Percentiles rank a stretch among this genome's conserved stretches.
Conservation (phyloP, 257 asterid genomes). For the Fraxinus americana region DNA sequence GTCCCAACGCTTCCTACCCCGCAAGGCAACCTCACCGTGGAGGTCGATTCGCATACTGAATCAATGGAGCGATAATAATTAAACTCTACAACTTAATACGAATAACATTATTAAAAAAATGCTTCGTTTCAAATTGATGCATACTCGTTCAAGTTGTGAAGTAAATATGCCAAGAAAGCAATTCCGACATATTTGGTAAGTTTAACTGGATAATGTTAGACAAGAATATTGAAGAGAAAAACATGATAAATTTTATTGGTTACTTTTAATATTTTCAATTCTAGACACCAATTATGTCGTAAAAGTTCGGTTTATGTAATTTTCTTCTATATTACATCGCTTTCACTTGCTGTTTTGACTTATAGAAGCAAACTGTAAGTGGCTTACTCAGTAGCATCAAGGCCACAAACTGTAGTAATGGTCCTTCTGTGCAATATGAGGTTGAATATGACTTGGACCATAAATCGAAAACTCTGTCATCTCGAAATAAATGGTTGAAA, state of each 20-base stretch:
- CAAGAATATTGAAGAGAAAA: background rate
- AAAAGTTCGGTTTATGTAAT: background rate
- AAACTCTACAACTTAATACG: too few species aligned
- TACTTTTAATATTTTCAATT: background rate
- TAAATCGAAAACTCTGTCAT: background rate
- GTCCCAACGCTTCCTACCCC: too few species aligned
- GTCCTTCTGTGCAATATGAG: constrained; percentile 1
- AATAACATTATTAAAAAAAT: too few species aligned
- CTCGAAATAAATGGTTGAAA: background rate
- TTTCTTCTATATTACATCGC: background rate
- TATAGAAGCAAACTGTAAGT: background rate
- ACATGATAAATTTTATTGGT: background rate
- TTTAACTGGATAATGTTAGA: background rate
- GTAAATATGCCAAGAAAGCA: too few species aligned
- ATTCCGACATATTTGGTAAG: too few species aligned
- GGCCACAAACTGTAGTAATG: background rate
- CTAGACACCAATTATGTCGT: background rate
- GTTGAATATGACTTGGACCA: background rate
- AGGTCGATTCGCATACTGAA: too few species aligned
- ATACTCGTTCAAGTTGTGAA: too few species aligned
- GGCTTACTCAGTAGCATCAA: background rate
- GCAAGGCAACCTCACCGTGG: too few species aligned
- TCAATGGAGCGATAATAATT: too few species aligned
- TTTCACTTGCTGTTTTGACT: background rate
- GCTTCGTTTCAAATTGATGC: too few species aligned